These are phyloP conservation scores for Fusarium albidum DNA, from an alignment of 2,329 filamentous ascomycete species.

Conservation along the genomic window DNA sequence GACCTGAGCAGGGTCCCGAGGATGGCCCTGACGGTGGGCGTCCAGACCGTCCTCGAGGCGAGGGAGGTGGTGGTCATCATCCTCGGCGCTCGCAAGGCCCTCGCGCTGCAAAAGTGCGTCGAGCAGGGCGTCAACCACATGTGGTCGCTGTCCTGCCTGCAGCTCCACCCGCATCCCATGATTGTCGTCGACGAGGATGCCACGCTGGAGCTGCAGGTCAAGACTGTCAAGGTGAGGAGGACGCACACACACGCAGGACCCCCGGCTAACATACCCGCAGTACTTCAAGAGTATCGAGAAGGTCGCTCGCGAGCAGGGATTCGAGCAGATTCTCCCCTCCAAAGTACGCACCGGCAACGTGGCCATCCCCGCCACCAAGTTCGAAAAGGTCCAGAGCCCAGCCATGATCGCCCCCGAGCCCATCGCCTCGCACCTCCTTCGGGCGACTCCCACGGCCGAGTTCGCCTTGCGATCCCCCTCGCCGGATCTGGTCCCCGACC, in stretches of 20 bases:
- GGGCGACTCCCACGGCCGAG: conserved; percentile 63
- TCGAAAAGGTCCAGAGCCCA: conserved; percentile 53
- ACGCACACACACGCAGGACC: neutral
- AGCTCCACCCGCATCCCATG: conserved; percentile 82
- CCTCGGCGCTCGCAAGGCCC: conserved; percentile 80
- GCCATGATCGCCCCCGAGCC: conserved; percentile 64
- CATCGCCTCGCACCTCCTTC: conserved; percentile 62
- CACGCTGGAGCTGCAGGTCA: conserved; percentile 75
- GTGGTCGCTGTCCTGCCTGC: conserved; percentile 86
- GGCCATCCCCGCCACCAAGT: conserved; percentile 48
- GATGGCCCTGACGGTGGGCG: conserved; percentile 85
- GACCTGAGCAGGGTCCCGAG: conserved; percentile 78
- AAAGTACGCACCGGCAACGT: conserved; percentile 63
- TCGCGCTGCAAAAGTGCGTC: conserved; percentile 81
- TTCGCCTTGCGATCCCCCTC: conserved; percentile 64
- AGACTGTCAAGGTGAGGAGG: conserved; percentile 68
- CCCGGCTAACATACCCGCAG: conserved; percentile 41
- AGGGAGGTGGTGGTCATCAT: conserved; percentile 85
- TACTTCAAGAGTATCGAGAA: conserved; percentile 79
- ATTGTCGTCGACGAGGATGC: conserved; percentile 86
- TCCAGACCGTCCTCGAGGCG: conserved; percentile 83
- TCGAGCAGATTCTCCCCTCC: conserved; percentile 65
- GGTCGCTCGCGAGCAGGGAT: conserved; percentile 64
- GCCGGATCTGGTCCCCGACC: conserved; percentile 68
- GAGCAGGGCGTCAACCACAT: conserved; percentile 88